Base-by-base conservation (phyloP, 441 rosid genomes). In the Cnidoscolus chayamansa region DNA sequence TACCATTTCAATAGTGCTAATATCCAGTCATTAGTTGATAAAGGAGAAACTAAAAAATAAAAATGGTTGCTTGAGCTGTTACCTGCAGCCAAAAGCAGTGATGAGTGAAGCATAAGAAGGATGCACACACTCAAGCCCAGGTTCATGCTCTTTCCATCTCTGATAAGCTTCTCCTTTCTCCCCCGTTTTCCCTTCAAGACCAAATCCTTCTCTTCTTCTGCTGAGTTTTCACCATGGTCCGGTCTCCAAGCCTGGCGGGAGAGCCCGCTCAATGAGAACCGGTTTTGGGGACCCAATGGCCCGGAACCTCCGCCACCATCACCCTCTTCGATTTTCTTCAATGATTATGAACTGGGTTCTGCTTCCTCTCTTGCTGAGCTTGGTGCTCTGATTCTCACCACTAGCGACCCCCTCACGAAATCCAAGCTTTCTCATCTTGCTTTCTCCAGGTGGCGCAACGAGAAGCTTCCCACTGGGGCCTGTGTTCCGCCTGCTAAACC, bases 301-400 rank as follows among this genome's bases (percentile, higher is more conserved):
- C 78, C 75, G 0, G 25, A 73, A 37, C 63, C 57, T 16, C 40
- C 48, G 15, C 67, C 10, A 1, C 48, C 74, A 1, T 60, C 56
- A 3, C 66, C 64, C 3, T 61, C 59, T 35, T n/a, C 83, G 63
- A 43, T 55, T 60, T 49, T 5, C 35, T 10, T 48, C 58, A 40
- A 30, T 56, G 72, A 48, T 10, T n/a, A 57, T 1, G 10, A 8
- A 17, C 20, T 76, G 40, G 63, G 67, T 20, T 77, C 77, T 65
- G 89, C 92, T 25, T 78, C 91, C 58, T 93, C 95, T 78, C 91
- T 90, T 70, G 85, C 98, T 0, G 93, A 89, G 72, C 90, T 93
- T 53, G 95, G 98, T 66, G 84, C 95, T 49, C 74, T 90, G 65
- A 91, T 93, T 9, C 97, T 93, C 75, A 82, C 92, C 73, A 87